These are phyloP conservation scores for Ostreobium quekettii DNA, from an alignment of 139 green algal species.

Conservation along the genomic window DNA sequence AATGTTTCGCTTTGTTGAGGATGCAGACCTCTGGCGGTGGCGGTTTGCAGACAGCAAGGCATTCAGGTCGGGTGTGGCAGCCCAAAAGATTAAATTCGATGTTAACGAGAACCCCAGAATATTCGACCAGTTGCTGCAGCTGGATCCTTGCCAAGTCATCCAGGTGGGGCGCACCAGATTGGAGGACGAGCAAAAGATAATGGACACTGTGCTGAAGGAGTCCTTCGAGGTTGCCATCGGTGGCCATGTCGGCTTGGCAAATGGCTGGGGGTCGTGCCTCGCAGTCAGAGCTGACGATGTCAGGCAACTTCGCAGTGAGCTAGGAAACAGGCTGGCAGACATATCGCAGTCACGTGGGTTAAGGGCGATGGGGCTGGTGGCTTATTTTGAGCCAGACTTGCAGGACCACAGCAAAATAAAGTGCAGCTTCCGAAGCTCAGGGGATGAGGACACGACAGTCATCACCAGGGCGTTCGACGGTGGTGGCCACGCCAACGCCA, in stretches of 20 bases:
- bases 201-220: background rate
- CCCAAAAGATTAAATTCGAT: background rate
- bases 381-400: background rate
- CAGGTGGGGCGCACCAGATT: background rate
- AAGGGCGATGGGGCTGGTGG: constrained; percentile 6
- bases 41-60: background rate
- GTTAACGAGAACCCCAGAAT: background rate
- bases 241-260: background rate
- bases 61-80: background rate
- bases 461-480: background rate
- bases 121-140: background rate
- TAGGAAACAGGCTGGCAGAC: background rate
- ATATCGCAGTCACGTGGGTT: background rate
- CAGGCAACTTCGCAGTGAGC: background rate
- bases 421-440: background rate
- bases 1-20: constrained; percentile 7
- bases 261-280: background rate
- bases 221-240: background rate
- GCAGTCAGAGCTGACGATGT: background rate
- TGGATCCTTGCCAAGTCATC: background rate
- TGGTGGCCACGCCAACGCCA: constrained; percentile 8
- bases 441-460: background rate
- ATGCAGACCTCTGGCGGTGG: constrained; percentile 11
- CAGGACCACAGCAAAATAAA: constrained; percentile 11
- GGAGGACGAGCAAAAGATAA: background rate